phyloP scores from a whole-genome alignment of 345 rosid species.

The Populus deltoides region DNA sequence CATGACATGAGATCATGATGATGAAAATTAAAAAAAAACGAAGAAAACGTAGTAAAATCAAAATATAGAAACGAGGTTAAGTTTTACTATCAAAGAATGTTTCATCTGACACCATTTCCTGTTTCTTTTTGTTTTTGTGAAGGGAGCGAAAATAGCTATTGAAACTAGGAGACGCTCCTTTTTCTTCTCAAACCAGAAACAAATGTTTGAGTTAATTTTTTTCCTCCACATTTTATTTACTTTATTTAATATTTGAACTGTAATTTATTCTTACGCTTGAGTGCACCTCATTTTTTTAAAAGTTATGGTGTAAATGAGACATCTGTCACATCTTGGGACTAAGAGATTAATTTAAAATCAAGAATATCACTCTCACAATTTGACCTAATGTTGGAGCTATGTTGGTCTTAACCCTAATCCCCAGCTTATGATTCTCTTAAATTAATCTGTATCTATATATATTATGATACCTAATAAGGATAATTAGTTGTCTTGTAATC shows the following conservation, averaged over 20 bases:
- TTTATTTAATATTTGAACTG: too few relatives aligned
- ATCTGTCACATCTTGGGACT: not conserved
- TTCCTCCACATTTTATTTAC: not conserved
- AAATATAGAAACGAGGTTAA: not conserved
- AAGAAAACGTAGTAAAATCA: not conserved
- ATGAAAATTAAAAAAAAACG: not conserved
- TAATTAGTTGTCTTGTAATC: too few relatives aligned
- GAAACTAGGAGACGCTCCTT: conserved; percentile 22
- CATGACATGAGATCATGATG: too few relatives aligned
- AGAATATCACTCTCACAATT: too few relatives aligned
- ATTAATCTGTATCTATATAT: too few relatives aligned
- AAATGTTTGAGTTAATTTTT: conserved; percentile 7
- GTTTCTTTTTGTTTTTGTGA: conserved; percentile 12
- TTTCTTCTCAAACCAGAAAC: conserved; percentile 20
- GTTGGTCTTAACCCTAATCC: too few relatives aligned
- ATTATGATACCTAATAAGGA: too few relatives aligned
- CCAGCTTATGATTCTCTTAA: too few relatives aligned
- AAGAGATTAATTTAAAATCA: too few relatives aligned
- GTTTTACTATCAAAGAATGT: not conserved
- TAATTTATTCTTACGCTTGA: not conserved
- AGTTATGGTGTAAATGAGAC: not conserved
- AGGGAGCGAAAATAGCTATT: conserved; percentile 35
- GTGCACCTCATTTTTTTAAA: not conserved
- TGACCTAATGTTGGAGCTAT: too few relatives aligned
- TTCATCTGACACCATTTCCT: not conserved